Conservation (phyloP, 257 asterid species). For the Leptodermis oblonga region DNA sequence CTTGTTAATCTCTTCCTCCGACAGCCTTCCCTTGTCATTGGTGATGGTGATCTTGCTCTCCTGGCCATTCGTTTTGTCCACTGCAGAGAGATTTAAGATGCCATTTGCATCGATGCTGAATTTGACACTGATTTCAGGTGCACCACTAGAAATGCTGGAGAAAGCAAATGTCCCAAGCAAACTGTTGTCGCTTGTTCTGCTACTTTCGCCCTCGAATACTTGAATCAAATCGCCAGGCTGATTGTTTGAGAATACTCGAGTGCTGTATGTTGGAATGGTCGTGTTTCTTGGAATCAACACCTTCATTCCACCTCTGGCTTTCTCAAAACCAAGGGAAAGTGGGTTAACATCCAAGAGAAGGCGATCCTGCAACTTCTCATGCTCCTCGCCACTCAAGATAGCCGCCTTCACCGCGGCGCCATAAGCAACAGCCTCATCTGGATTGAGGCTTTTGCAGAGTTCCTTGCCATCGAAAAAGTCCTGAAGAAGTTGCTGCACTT, state of each 20-base stretch:
- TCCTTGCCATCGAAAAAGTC: slow-evolving; percentile 41
- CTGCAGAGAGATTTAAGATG: slow-evolving; percentile 31
- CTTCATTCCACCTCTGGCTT: slow-evolving; percentile 34
- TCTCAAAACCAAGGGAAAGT: slow-evolving; percentile 29
- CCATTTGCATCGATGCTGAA: slow-evolving; percentile 35
- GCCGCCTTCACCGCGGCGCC: slow-evolving; percentile 45
- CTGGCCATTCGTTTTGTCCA: slow-evolving; percentile 36
- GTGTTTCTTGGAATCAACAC: slow-evolving; percentile 34
- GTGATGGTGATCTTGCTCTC: slow-evolving; percentile 41
- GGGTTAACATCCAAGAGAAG: slow-evolving; percentile 28
- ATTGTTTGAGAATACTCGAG: slow-evolving; percentile 31
- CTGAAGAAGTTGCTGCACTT: slow-evolving; percentile 37
- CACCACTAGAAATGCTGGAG: slow-evolving; percentile 36
- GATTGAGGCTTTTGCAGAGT: slow-evolving; percentile 43
- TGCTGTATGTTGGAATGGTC: slow-evolving; percentile 32
- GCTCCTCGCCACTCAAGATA: slow-evolving; percentile 32
- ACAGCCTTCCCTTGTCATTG: slow-evolving; percentile 31
- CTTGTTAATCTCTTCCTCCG: slow-evolving; percentile 34
- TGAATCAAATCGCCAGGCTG: slow-evolving; percentile 38
- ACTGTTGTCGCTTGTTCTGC: slow-evolving; percentile 31
- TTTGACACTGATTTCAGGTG: slow-evolving; percentile 30
- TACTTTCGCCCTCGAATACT: slow-evolving; percentile 33
- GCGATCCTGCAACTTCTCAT: slow-evolving; percentile 30
- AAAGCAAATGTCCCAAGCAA: slow-evolving; percentile 31
- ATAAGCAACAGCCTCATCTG: slow-evolving; percentile 43